A percentile compares a stretch with the other conserved stretches of the same genome.
phyloP scores from a whole-genome alignment of 176 grass and related monocot genomes.

The Metroxylon sagu region DNA sequence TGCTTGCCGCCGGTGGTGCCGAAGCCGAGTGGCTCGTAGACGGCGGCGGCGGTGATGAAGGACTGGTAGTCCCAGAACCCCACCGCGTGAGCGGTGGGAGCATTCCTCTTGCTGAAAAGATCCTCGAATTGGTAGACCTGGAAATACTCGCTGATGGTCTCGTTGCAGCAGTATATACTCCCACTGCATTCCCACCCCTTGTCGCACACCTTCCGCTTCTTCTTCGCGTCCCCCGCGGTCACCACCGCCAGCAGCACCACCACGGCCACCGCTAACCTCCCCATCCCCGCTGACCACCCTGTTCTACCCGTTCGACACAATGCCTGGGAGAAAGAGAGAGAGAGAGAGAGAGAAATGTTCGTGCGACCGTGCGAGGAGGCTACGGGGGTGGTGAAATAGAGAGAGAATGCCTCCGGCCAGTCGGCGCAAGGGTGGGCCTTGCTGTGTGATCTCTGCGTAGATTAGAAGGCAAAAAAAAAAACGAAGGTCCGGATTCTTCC shows the following conservation, averaged over 20 bases:
- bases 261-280: constrained; percentile 8
- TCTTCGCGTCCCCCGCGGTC: constrained; percentile 14
- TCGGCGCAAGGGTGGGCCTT: too few species aligned
- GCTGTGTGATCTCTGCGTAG: too few species aligned
- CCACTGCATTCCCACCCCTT: constrained; percentile 83
- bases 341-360: too few species aligned
- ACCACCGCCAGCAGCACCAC: constrained; percentile 17
- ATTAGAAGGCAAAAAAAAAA: too few species aligned
- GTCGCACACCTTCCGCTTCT: constrained; percentile 46
- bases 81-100: constrained; percentile 42
- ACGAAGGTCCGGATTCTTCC: too few species aligned
- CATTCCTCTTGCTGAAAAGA: constrained; percentile 74
- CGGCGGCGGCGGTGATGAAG: constrained; percentile 63
- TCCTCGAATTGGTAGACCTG: constrained; percentile 74
- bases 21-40: constrained; percentile 69
- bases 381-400: too few species aligned
- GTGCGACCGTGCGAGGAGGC: too few species aligned
- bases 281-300: background rate
- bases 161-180: constrained; percentile 80
- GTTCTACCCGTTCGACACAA: too few species aligned
- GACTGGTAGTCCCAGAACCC: constrained; percentile 71
- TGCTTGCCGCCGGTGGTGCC: constrained; percentile 69
- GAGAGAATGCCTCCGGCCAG: too few species aligned
- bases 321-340: too few species aligned
- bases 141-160: constrained; percentile 76